Conservation (phyloP, 2,329 filamentous ascomycete genomes). For the Reticulascus tulasneorum region DNA sequence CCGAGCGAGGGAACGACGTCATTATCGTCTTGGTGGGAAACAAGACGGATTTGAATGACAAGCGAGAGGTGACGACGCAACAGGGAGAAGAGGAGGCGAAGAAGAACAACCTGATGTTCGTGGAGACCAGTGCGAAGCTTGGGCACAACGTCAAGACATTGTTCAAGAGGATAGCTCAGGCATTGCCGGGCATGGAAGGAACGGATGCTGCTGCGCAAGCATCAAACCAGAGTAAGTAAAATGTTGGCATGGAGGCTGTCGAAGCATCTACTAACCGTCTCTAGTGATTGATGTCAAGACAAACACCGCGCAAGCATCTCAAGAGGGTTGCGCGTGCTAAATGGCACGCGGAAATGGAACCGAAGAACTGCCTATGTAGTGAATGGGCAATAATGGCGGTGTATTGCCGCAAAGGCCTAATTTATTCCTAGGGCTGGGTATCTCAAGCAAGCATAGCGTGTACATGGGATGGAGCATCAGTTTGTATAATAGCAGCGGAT, state of each 20-base stretch:
- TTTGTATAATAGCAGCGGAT: conserved; percentile 17
- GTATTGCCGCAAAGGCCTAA: too few relatives aligned
- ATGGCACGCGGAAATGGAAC: too few relatives aligned
- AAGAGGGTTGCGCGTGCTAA: conserved; percentile 71
- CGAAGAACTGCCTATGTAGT: too few relatives aligned
- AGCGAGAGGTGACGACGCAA: conserved; percentile 92
- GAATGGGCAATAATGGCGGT: conserved; percentile 1
- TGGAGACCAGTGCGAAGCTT: conserved; percentile 96
- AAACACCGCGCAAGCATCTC: conserved; percentile 62
- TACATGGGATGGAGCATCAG: conserved; percentile 19
- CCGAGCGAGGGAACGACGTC: conserved; percentile 95
- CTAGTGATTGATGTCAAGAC: conserved; percentile 93
- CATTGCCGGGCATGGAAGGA: conserved; percentile 94
- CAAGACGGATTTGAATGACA: conserved; percentile 98
- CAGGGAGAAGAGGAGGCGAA: conserved; percentile 98
- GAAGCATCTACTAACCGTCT: conserved; percentile 19
- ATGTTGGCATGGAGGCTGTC: neutral
- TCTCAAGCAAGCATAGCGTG: conserved; percentile 27
- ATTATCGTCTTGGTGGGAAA: conserved; percentile 98
- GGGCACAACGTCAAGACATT: conserved; percentile 97
- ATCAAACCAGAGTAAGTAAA: conserved; percentile 68
- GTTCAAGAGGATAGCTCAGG: conserved; percentile 97
- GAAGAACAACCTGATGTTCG: conserved; percentile 97
- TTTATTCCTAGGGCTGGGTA: conserved; percentile 16
- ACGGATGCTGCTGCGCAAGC: conserved; percentile 72